Evolutionary conservation across 2,329 filamentous ascomycete species (phyloP), one percentile per base, ranked within the genome.

Genomic region (Alternaria solani): DNA sequence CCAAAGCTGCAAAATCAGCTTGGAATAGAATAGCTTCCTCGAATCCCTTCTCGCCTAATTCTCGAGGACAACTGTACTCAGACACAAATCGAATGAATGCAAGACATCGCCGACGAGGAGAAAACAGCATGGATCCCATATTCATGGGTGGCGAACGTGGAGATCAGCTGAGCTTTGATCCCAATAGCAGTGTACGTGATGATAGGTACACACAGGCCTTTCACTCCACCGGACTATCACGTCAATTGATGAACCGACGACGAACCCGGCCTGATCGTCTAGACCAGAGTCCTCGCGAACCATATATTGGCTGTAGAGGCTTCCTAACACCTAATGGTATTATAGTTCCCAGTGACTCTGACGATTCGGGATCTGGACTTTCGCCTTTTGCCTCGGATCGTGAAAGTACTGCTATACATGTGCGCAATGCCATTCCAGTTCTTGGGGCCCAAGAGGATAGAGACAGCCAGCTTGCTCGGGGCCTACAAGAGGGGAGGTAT

Each of bases 401-500:
- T 16, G 6, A 9, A 9, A n/a, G 4, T 25, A 4, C 5, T 9
- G 30, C 14, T 4, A 20, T 14, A 48, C 16, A 30, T 11, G 23
- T 11, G 11, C 46, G 3, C 4, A 16, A 34, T 20, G 44, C 12
- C 12, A 16, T 23, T 16, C 20, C 12, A 23, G 30, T 34, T 18
- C 5, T 5, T 18, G 32, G 4, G 9, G 38, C 38, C 16, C 54
- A 63, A 28, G 56, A 56, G 38, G 54, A 55, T 42, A 7, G 52
- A 26, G 65, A 68, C 25, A 52, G 57, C 18, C n/a, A 34, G 20
- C 38, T 51, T n/a, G 28, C 54, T 25, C 36, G 36, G 39, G 26
- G 5, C 16, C 32, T 55, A 3, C 46, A 56, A 20, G 6, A 42
- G 26, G 18, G 25, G 14, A 9, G 16, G 5, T 12, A 43, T 34